Conservation (phyloP, 129 eudicot genomes). For the Arctium lappa region DNA sequence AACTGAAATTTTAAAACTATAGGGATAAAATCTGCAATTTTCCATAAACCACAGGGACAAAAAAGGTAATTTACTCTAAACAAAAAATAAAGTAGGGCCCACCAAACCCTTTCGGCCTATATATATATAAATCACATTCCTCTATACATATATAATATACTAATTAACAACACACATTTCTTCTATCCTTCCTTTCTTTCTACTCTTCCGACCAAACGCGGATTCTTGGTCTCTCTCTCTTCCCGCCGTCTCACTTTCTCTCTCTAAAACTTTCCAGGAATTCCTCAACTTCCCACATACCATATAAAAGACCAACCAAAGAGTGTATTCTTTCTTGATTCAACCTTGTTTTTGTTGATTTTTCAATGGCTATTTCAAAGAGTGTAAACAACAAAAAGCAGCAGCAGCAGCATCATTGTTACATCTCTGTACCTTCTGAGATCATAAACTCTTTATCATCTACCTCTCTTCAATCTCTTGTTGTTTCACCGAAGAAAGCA, state of each 20-base stretch:
- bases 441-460: slow-evolving; percentile 66
- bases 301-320: slow-evolving; percentile 9
- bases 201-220: slow-evolving; percentile 34
- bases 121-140: background rate
- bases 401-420: slow-evolving; percentile 39
- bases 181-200: slow-evolving; percentile 17
- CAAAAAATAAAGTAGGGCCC: background rate
- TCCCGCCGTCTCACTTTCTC: slow-evolving; percentile 40
- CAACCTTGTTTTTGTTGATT: background rate
- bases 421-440: slow-evolving; percentile 83
- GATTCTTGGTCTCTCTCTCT: slow-evolving; percentile 28
- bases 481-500: slow-evolving; percentile 60
- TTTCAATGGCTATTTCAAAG: slow-evolving; percentile 56
- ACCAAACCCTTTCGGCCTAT: background rate
- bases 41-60: too few relatives aligned
- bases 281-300: background rate
- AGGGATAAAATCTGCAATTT: too few relatives aligned
- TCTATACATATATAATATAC: background rate
- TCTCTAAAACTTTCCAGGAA: slow-evolving; percentile 28
- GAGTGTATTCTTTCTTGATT: background rate
- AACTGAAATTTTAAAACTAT: too few relatives aligned
- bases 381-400: slow-evolving; percentile 38
- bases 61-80: background rate
- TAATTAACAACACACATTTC: slow-evolving; percentile 23
- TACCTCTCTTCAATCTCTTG: slow-evolving; percentile 58